These are phyloP conservation scores for Talaromyces borbonicus DNA, from an alignment of 495 filamentous ascomycete genomes.

Conservation along the genomic window DNA sequence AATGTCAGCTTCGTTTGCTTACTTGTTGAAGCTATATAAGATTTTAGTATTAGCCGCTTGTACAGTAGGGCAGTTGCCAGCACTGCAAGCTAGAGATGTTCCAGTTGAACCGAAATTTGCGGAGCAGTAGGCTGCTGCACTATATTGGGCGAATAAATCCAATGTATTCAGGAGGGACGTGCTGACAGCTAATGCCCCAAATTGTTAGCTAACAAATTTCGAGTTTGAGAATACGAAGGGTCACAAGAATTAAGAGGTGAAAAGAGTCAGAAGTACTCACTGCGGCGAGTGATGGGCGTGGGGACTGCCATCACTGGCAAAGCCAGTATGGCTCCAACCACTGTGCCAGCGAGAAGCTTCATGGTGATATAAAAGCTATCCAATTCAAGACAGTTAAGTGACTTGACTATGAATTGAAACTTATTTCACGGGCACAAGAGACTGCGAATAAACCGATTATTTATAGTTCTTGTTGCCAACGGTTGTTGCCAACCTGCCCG, in stretches of 20 bases:
- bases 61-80: constrained; percentile 46
- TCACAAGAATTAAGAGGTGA: neutral
- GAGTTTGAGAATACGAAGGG: neutral
- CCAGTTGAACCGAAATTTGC: constrained; percentile 32
- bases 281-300: neutral
- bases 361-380: neutral
- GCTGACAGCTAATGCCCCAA: constrained; percentile 5
- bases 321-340: neutral
- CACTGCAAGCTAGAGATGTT: constrained; percentile 41
- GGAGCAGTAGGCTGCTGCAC: constrained; percentile 55
- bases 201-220: neutral
- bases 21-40: constrained; percentile 47
- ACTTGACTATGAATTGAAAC: too few species aligned
- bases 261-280: neutral
- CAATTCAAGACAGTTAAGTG: too few species aligned
- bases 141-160: constrained; percentile 53
- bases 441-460: too few species aligned
- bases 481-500: too few species aligned
- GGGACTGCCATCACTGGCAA: neutral
- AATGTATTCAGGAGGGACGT: constrained; percentile 25
- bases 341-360: neutral
- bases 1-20: constrained; percentile 9
- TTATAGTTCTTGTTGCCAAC: too few species aligned
- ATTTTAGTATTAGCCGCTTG: constrained; percentile 41
- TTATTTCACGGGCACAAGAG: too few species aligned